phyloP scores from a whole-genome alignment of 306 rosid species.

The Cucurbita maxima region DNA sequence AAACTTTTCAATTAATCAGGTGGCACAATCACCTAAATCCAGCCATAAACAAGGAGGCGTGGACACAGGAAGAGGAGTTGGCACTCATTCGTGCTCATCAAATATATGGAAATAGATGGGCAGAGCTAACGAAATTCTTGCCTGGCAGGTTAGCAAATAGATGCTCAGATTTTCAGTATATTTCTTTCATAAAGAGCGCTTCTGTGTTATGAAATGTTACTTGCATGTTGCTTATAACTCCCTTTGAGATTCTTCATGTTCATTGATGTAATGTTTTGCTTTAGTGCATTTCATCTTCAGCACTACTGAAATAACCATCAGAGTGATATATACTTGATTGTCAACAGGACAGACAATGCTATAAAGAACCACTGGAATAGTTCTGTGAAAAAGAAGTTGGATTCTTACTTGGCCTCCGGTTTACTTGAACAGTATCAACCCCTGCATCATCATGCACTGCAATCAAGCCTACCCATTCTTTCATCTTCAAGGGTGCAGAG shows the following conservation, averaged over 20 bases:
- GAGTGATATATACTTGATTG: conserved; percentile 20
- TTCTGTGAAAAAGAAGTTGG: conserved; percentile 95
- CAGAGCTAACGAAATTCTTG: conserved; percentile 81
- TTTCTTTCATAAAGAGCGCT: neutral
- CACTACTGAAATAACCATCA: neutral
- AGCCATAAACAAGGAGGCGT: conserved; percentile 91
- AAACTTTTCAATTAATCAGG: conserved; percentile 21
- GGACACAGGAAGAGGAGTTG: conserved; percentile 98
- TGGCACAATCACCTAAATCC: conserved; percentile 99
- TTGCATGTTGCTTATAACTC: neutral
- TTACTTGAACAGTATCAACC: conserved; percentile 51
- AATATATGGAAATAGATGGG: conserved; percentile 93
- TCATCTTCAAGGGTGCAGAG: conserved; percentile 55
- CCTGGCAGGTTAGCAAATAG: conserved; percentile 64
- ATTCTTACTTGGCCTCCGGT: conserved; percentile 90
- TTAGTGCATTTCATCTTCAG: neutral
- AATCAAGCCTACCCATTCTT: conserved; percentile 32
- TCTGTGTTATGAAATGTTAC: neutral
- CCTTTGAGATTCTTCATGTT: neutral
- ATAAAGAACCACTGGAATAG: conserved; percentile 99
- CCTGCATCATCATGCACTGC: conserved; percentile 40
- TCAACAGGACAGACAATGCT: conserved; percentile 95
- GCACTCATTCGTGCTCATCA: conserved; percentile 92
- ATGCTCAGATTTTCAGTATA: neutral
- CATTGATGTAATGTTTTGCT: neutral